Evolutionary conservation across 83 land plant species (phyloP), one percentile per base, ranked within the genome.

Genomic region (Picea abies): DNA sequence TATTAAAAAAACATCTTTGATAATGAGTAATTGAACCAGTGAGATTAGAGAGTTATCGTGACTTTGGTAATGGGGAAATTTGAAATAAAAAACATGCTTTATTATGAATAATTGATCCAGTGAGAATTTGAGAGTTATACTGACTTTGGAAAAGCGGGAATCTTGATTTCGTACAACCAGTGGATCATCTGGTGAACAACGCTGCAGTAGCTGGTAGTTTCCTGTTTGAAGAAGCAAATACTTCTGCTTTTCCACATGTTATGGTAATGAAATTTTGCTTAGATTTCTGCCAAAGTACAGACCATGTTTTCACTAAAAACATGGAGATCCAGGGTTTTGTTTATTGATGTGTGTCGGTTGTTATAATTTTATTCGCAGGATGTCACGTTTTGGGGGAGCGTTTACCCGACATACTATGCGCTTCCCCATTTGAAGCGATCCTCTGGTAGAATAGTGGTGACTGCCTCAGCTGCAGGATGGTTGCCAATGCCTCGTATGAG

Each of bases 161-260:
- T 44, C 7, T 44, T 44, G 58, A 11, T 52, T 11, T 10, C 62
- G 37, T 82, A 22, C 14, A 19, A 78, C n/a, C n/a, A 96, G 96
- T 95, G 89, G 93, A 95, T 71, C 98, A 95, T 85, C 87, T 95
- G 52, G 98, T 95, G 65, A 89, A 89, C 82, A 95, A 95, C 79
- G 96, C 96, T 32, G 96, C 93, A 3, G 78, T 94, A 37, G 69
- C 72, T 4, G 23, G 81, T 25, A 39, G 86, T 68, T 76, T 75
- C 82, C 32, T 88, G 29, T 88, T 95, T 41, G 93, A 92, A 80
- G 95, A 92, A 10, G 82, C 80, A 3, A 20, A 93, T 78, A 29
- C 86, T 22, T 76, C 88, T 32, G 60, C 66, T 5, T 85, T 84
- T 79, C 64, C 58, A 19, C 79, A 84, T 15, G 76, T 87, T n/a